These are phyloP conservation scores for Mesotaenium endlicherianum DNA, from an alignment of 139 green algal genomes.

Conservation along the genomic window DNA sequence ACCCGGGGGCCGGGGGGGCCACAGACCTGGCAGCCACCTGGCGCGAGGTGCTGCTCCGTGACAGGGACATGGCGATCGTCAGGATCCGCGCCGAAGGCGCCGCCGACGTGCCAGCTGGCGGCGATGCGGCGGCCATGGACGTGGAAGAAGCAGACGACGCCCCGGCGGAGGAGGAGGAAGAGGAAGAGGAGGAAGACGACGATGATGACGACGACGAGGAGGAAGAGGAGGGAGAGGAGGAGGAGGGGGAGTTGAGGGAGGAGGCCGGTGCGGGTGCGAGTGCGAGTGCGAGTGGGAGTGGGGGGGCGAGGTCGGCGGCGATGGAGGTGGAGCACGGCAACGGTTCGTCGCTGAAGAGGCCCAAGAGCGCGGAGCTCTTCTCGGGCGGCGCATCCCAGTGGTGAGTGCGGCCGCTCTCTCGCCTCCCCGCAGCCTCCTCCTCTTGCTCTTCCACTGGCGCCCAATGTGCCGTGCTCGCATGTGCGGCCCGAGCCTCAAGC, in stretches of 20 bases:
- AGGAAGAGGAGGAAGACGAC: background rate
- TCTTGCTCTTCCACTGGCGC: too few species aligned
- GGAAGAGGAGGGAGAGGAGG: slow-evolving; percentile 12
- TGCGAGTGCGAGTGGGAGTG: background rate
- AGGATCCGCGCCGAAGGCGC: background rate
- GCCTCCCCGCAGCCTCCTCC: too few species aligned
- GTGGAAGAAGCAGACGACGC: slow-evolving; percentile 1
- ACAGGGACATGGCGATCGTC: background rate
- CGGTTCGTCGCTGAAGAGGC: too few species aligned
- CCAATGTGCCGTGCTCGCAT: too few species aligned
- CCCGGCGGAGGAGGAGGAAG: background rate
- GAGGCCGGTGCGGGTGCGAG: background rate
- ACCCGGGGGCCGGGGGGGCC: background rate
- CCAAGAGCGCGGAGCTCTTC: too few species aligned
- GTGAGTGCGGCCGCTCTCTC: too few species aligned
- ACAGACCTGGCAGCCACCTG: background rate
- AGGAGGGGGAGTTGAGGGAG: slow-evolving; percentile 21
- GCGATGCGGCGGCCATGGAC: background rate
- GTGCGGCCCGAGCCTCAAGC: too few species aligned
- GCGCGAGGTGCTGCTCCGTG: background rate
- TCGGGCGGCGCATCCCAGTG: too few species aligned
- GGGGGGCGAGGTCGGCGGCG: too few species aligned
- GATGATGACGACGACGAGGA: slow-evolving; percentile 14
- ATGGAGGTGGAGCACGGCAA: too few species aligned
- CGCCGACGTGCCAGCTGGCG: background rate